Evolutionary conservation across 805 yeast genomes (phyloP).

Genomic region (Metschnikowia rubicola): DNA sequence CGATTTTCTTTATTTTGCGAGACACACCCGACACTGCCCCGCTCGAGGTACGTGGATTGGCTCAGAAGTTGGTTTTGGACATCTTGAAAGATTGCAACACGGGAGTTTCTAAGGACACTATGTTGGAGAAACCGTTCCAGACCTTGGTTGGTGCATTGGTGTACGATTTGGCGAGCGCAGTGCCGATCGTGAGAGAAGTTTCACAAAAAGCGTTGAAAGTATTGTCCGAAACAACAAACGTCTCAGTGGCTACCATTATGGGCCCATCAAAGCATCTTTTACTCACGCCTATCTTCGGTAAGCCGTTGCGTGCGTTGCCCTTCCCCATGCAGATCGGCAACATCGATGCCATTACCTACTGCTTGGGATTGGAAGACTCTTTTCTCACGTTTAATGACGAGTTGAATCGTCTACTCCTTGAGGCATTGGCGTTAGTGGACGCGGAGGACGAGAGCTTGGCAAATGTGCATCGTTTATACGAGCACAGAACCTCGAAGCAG

Average conservation of each 20-base stretch:
- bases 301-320: conserved; percentile 93
- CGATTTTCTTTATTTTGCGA: conserved; percentile 83
- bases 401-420: conserved; percentile 75
- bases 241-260: conserved; percentile 71
- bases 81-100: conserved; percentile 63
- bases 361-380: conserved; percentile 74
- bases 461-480: conserved; percentile 79
- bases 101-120: conserved; percentile 57
- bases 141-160: conserved; percentile 85
- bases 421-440: conserved; percentile 91
- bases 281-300: conserved; percentile 91
- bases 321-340: conserved; percentile 99
- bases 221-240: conserved; percentile 65
- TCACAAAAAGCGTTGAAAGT: conserved; percentile 68
- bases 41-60: conserved; percentile 65
- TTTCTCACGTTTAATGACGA: conserved; percentile 88
- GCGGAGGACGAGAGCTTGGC: conserved; percentile 97
- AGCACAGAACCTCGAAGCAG: conserved; percentile 85
- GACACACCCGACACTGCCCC: conserved; percentile 92
- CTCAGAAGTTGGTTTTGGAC: conserved; percentile 62
- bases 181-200: conserved; percentile 74
- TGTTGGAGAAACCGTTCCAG: conserved; percentile 69
- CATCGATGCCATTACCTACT: conserved; percentile 94
- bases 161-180: conserved; percentile 88
- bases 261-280: conserved; percentile 79